Conservation (phyloP, 2,329 filamentous ascomycete species). For the Massarina eburnea region DNA sequence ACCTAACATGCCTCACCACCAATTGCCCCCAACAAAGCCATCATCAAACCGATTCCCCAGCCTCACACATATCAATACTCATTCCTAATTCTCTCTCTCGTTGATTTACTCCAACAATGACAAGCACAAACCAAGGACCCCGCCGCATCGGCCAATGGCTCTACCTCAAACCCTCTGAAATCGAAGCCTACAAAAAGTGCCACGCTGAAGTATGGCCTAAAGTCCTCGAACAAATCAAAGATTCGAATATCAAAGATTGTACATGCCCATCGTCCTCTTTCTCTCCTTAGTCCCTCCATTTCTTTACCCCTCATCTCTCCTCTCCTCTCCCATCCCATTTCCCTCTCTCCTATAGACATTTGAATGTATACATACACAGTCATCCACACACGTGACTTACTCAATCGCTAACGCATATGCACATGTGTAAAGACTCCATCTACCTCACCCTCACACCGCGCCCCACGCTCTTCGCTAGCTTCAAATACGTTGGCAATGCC, state of each 20-base stretch:
- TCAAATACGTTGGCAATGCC: constrained; percentile 77
- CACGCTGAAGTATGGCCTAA: constrained; percentile 77
- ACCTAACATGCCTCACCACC: no score
- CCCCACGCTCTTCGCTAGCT: constrained; percentile 68
- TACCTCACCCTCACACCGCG: constrained; percentile 65
- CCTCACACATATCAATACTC: no score
- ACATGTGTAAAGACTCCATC: constrained; percentile 61
- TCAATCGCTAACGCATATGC: background rate
- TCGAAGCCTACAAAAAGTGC: constrained; percentile 71
- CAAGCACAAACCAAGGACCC: constrained; percentile 27
- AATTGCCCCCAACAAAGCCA: no score
- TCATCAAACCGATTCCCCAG: no score
- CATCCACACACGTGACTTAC: background rate
- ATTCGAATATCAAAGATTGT: constrained; percentile 72
- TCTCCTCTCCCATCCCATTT: background rate
- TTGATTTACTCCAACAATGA: constrained; percentile 1
- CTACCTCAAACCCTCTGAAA: constrained; percentile 66
- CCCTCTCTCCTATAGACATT: no score
- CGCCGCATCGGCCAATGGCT: constrained; percentile 70
- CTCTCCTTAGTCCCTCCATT: background rate
- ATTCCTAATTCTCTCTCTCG: no score
- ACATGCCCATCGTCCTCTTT: constrained; percentile 42
- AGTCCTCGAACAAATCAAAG: constrained; percentile 73
- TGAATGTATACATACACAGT: background rate
- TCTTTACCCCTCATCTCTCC: background rate